Evolutionary conservation across 805 yeast species (phyloP).

Genomic region (Hanseniaspora singularis): DNA sequence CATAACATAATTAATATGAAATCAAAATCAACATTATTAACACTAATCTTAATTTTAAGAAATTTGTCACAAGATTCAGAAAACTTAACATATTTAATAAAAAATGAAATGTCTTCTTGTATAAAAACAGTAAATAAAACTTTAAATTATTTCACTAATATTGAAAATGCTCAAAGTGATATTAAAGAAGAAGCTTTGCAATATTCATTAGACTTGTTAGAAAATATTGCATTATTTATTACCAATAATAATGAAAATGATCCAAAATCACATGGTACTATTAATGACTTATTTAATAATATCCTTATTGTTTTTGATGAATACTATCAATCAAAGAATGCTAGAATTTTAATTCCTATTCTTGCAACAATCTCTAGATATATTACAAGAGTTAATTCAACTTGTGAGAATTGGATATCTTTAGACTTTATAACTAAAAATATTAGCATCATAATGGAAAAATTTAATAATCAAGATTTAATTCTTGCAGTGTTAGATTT

Average conservation of each 20-base stretch:
- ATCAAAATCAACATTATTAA: slow-evolving; percentile 24
- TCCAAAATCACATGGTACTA: slow-evolving; percentile 15
- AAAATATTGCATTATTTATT: slow-evolving; percentile 69
- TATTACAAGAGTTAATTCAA: slow-evolving; percentile 37
- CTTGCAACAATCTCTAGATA: slow-evolving; percentile 70
- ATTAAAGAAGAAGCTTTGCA: slow-evolving; percentile 42
- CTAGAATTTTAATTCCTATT: slow-evolving; percentile 55
- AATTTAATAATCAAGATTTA: slow-evolving; percentile 51
- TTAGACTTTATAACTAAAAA: slow-evolving; percentile 5
- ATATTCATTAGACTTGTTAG: slow-evolving; percentile 68
- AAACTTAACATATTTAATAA: slow-evolving; percentile 56
- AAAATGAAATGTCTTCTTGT: slow-evolving; percentile 2
- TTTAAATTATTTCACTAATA: not conserved
- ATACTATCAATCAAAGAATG: slow-evolving; percentile 41
- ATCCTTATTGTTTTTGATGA: slow-evolving; percentile 5
- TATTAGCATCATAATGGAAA: slow-evolving; percentile 32
- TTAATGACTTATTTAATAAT: slow-evolving; percentile 7
- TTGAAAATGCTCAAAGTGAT: slow-evolving; percentile 13
- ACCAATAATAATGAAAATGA: slow-evolving; percentile 66
- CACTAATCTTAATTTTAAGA: slow-evolving; percentile 48
- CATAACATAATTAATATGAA: not conserved
- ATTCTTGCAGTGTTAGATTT: slow-evolving; percentile 65
- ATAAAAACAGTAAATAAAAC: not conserved
- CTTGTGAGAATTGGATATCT: not conserved
- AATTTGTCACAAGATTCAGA: slow-evolving; percentile 74